These are phyloP conservation scores for Rhypophila decipiens DNA, from an alignment of 495 filamentous ascomycete species.

Conservation along the genomic window DNA sequence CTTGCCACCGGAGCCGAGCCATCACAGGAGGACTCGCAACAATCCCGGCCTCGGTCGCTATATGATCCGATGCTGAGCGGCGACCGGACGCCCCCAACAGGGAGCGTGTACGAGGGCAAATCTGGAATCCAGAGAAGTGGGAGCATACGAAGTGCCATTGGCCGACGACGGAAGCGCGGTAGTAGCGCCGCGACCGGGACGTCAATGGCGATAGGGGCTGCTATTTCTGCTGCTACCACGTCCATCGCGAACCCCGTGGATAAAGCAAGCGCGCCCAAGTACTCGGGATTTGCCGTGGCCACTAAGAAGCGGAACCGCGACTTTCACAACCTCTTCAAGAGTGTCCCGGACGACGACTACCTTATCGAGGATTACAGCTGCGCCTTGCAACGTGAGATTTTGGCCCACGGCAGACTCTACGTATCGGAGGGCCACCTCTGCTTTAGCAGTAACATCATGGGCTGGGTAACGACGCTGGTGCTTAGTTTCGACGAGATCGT, in stretches of 20 bases:
- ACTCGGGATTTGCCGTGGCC: constrained; percentile 94
- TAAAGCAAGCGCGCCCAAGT: constrained; percentile 55
- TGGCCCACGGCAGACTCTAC: constrained; percentile 89
- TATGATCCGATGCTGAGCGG: constrained; percentile 43
- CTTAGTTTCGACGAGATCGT: constrained; percentile 98
- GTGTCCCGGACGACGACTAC: constrained; percentile 95
- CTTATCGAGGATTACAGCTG: constrained; percentile 98
- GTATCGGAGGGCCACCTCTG: constrained; percentile 96
- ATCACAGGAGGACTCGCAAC: constrained; percentile 22
- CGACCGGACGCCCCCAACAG: constrained; percentile 57
- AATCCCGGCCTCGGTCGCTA: constrained; percentile 32
- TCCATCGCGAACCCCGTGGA: constrained; percentile 57
- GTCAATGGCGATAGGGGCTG: constrained; percentile 56
- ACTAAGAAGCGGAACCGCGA: constrained; percentile 93
- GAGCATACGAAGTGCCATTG: constrained; percentile 77
- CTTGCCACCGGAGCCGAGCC: constrained; percentile 16
- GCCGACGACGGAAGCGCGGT: constrained; percentile 64
- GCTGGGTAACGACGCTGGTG: constrained; percentile 94
- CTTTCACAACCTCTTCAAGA: constrained; percentile 89
- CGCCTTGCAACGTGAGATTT: constrained; percentile 90
- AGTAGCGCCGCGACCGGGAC: constrained; percentile 71
- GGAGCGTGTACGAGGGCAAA: constrained; percentile 65
- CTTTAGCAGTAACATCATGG: constrained; percentile 98
- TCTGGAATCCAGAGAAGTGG: constrained; percentile 60
- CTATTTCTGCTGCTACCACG: constrained; percentile 56